Base-by-base conservation (phyloP, 2,329 filamentous ascomycete genomes). In the Trichoderma brevicompactum region DNA sequence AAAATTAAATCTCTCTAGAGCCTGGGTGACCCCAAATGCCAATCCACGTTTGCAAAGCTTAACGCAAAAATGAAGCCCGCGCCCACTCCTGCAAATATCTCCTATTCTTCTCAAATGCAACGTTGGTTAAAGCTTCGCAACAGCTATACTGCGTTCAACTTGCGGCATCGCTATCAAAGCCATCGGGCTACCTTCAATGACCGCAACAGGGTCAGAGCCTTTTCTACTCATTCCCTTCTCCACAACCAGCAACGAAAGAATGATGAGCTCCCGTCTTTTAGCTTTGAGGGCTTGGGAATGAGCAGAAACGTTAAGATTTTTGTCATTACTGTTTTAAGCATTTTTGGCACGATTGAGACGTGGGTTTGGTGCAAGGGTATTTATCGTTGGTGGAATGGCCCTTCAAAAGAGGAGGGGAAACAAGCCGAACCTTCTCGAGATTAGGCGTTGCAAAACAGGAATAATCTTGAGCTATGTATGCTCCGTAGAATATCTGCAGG, bases 331-430 rank as follows among this genome's bases (percentile, higher is more conserved):
- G 54, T 75, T 2, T 44, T 77, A 7, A 67, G 70, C 55, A 69
- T 77, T 12, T 71, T 75, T 28, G 75, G 74, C 23, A 76, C 73
- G 1, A 71, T 76, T 6, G 74, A 77, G 61, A 74, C 74, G 0
- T 77, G 73, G 72, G 68, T 75, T 34, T 77, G 71, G 65, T 73
- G 72, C 46, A 71, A 76, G 59, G 69, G 72, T 2, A 70, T 74
- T 1, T 73, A 71, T 71, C 64, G 66, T 5, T 76, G 73, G 74
- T 66, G 64, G 40, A 50, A 60, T 6, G 69, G 64, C 2, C 12
- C 59, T 15, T 40, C 48, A 9, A 41, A 0, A n/a, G 34, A 53
- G 12, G 61, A 0, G 17, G 53, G 36, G 7, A 53, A 28, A 2
- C 7, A 13, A 7, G 5, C 7, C n/a, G 8, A 15, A 12, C 15